Evolutionary conservation across 2,329 filamentous ascomycete genomes (phyloP).

Genomic region (Phyllosticta ampelicida): DNA sequence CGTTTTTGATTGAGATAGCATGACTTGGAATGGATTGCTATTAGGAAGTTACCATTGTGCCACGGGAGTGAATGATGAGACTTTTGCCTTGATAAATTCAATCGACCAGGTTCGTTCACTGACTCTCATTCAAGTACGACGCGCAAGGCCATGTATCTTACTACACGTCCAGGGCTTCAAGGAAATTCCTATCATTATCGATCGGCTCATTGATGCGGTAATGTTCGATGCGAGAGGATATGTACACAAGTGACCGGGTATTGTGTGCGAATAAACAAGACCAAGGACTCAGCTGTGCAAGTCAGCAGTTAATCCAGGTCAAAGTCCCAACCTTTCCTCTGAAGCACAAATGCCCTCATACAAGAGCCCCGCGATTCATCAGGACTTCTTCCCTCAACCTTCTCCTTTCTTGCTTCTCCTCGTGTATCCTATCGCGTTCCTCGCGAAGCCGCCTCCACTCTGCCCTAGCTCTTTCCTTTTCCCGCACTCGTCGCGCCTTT

Average conservation of each 20-base stretch:
- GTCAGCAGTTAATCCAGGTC: not conserved
- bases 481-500: slow-evolving; percentile 22
- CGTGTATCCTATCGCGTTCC: slow-evolving; percentile 20
- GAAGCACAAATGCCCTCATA: slow-evolving; percentile 11
- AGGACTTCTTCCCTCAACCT: slow-evolving; percentile 33
- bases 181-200: not conserved
- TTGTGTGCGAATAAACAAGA: not conserved
- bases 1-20: not conserved
- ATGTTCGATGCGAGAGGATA: not conserved
- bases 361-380: slow-evolving; percentile 32
- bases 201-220: not conserved
- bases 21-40: not conserved
- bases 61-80: not conserved
- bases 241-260: not conserved
- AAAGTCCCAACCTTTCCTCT: not conserved
- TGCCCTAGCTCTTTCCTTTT: slow-evolving; percentile 24
- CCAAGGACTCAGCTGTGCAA: not conserved
- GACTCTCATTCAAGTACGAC: not conserved
- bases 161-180: not conserved
- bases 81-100: not conserved
- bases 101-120: not conserved
- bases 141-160: not conserved
- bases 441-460: slow-evolving; percentile 22
- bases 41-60: not conserved
- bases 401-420: slow-evolving; percentile 33